phyloP scores from a whole-genome alignment of 2,329 filamentous ascomycete genomes.

The Akanthomyces dipterigenus region DNA sequence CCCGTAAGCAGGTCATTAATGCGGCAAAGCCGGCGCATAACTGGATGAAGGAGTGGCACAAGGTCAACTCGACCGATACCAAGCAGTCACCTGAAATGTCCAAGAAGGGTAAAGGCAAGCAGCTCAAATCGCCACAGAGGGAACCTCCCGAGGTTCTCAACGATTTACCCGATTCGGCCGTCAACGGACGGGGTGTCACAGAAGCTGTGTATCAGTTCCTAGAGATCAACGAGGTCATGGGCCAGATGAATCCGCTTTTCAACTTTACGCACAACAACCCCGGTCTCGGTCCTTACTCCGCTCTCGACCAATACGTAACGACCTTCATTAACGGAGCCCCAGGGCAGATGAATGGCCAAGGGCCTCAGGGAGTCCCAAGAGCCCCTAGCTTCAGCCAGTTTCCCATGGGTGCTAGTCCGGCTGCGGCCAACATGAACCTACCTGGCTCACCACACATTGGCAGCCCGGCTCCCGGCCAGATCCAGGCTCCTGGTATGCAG shows the following conservation, averaged over 20 bases:
- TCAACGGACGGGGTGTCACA: slow-evolving; percentile 55
- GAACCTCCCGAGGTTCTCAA: slow-evolving; percentile 51
- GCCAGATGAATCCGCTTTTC: slow-evolving; percentile 60
- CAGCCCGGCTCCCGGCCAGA: slow-evolving; percentile 54
- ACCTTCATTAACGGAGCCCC: slow-evolving; percentile 36
- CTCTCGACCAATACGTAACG: slow-evolving; percentile 54
- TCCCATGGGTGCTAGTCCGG: slow-evolving; percentile 53
- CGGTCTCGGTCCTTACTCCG: slow-evolving; percentile 47
- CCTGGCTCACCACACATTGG: slow-evolving; percentile 54
- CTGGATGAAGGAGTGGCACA: slow-evolving; percentile 61
- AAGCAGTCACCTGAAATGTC: slow-evolving; percentile 60
- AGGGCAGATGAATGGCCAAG: slow-evolving; percentile 41
- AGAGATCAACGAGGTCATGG: slow-evolving; percentile 61
- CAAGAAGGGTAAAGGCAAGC: slow-evolving; percentile 56
- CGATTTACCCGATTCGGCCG: slow-evolving; percentile 51
- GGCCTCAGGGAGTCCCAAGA: slow-evolving; percentile 41
- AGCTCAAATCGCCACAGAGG: slow-evolving; percentile 52
- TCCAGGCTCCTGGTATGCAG: slow-evolving; percentile 61
- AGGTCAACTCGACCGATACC: slow-evolving; percentile 48
- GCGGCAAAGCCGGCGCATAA: slow-evolving; percentile 55
- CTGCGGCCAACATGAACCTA: slow-evolving; percentile 51
- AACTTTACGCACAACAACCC: slow-evolving; percentile 49
- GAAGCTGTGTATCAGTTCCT: slow-evolving; percentile 57
- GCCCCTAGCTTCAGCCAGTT: slow-evolving; percentile 53
- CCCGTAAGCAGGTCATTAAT: slow-evolving; percentile 57